Evolutionary conservation across 1,139 yeast genomes (phyloP).

Genomic region (Yamadazyma songkhlaensis): DNA sequence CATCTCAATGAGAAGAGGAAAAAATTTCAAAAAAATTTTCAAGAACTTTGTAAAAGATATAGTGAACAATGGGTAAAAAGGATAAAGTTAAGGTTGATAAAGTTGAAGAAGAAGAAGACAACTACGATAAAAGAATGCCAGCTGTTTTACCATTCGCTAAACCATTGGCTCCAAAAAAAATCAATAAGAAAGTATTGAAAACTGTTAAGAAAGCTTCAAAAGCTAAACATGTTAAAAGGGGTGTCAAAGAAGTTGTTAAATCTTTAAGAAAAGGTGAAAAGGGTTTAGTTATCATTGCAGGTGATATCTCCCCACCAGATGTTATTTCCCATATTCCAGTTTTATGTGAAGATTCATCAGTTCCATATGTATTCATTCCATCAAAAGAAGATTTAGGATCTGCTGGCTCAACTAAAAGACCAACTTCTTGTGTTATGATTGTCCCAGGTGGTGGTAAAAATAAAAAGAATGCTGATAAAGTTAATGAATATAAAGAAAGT

Average conservation of each 20-base stretch:
- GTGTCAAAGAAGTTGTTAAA: constrained; percentile 98
- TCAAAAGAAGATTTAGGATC: constrained; percentile 97
- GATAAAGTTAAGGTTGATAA: constrained; percentile 32
- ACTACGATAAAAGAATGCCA: constrained; percentile 87
- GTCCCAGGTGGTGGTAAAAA: constrained; percentile 95
- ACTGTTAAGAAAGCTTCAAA: constrained; percentile 96
- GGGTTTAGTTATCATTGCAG: constrained; percentile 94
- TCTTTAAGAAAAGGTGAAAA: constrained; percentile 97
- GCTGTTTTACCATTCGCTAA: constrained; percentile 90
- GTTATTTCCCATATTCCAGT: constrained; percentile 97
- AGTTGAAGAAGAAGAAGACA: constrained; percentile 58
- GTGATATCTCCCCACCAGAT: constrained; percentile 96
- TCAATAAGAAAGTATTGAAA: constrained; percentile 92
- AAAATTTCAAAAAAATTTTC: constrained; percentile 9
- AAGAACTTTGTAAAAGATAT: background rate
- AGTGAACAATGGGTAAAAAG: constrained; percentile 46
- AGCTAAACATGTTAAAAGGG: constrained; percentile 97
- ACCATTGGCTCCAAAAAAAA: constrained; percentile 94
- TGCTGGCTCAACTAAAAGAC: constrained; percentile 99
- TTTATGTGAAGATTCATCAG: constrained; percentile 88
- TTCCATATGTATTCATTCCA: constrained; percentile 90
- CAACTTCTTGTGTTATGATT: constrained; percentile 96
- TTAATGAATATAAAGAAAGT: constrained; percentile 87
- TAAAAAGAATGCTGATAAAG: constrained; percentile 73
- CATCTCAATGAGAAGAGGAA: constrained; percentile 10